phyloP scores from a whole-genome alignment of 2,329 filamentous ascomycete genomes.

The Diaporthe batatas region DNA sequence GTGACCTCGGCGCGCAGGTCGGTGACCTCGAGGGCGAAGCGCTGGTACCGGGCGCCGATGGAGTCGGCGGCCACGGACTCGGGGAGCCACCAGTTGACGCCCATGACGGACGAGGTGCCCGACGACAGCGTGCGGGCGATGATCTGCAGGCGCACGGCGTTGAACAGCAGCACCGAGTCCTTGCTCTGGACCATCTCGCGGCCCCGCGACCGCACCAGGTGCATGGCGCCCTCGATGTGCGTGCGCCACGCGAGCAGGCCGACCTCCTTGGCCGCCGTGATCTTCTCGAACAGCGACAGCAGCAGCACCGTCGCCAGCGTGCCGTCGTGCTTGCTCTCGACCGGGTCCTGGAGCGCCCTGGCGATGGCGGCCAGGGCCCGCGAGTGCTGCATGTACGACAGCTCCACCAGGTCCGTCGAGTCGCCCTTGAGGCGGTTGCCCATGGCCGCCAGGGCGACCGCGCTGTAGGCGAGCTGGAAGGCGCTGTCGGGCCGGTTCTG shows the following conservation, averaged over 20 bases:
- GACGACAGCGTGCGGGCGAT: conserved; percentile 69
- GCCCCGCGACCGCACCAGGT: conserved; percentile 69
- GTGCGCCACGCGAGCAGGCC: conserved; percentile 72
- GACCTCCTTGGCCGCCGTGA: conserved; percentile 67
- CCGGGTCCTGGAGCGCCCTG: conserved; percentile 64
- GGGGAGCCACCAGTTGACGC: conserved; percentile 70
- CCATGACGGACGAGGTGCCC: conserved; percentile 65
- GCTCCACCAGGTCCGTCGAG: conserved; percentile 51
- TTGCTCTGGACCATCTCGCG: conserved; percentile 66
- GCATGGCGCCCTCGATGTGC: conserved; percentile 72
- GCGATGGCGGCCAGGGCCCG: conserved; percentile 67
- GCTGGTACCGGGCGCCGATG: conserved; percentile 60
- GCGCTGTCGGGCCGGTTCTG: conserved; percentile 58
- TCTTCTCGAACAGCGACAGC: conserved; percentile 70
- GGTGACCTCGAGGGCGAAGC: conserved; percentile 65
- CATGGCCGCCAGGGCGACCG: conserved; percentile 69
- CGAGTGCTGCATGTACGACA: conserved; percentile 65
- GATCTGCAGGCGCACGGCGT: conserved; percentile 72
- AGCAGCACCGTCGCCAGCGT: conserved; percentile 72
- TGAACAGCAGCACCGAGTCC: conserved; percentile 67
- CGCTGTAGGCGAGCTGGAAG: conserved; percentile 69
- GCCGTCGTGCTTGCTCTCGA: conserved; percentile 63
- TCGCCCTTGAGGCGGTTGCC: conserved; percentile 62
- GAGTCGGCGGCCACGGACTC: conserved; percentile 63
- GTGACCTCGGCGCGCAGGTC: conserved; percentile 69